phyloP scores from a whole-genome alignment of 352 stramenopile genomes.

The Phytophthora kernoviae region DNA sequence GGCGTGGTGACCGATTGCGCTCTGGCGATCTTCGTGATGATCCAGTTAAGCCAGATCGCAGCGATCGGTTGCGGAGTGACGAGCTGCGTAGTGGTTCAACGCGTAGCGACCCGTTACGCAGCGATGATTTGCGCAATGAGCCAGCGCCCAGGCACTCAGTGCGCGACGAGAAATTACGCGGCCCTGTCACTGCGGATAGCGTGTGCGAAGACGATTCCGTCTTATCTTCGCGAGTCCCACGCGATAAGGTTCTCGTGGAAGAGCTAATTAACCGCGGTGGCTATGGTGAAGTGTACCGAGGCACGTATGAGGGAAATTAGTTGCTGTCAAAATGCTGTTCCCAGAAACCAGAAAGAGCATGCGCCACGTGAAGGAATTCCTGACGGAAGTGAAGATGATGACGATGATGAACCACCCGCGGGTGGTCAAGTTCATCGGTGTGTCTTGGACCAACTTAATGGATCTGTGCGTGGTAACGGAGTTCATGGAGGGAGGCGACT shows the following conservation, averaged over 20 bases:
- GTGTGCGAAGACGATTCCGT: conserved; percentile 54
- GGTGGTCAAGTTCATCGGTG: conserved; percentile 60
- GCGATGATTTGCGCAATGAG: conserved; percentile 1
- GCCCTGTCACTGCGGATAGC: conserved; percentile 35
- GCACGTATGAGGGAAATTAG: conserved; percentile 34
- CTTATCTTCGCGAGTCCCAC: conserved; percentile 45
- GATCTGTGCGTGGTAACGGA: conserved; percentile 68
- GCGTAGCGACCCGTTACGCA: conserved; percentile 7
- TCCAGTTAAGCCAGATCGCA: conserved; percentile 9
- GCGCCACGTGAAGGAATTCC: conserved; percentile 46
- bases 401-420: conserved; percentile 43
- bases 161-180: conserved; percentile 26
- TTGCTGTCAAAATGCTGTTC: conserved; percentile 63
- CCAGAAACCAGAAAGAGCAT: conserved; percentile 45
- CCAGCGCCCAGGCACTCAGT: conserved; percentile 7
- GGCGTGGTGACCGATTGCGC: conserved; percentile 6
- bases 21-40: conserved; percentile 6
- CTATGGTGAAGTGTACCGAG: conserved; percentile 63
- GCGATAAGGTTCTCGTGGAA: conserved; percentile 41
- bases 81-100: conserved; percentile 12
- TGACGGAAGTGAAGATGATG: conserved; percentile 61
- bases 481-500: conserved; percentile 65
- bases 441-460: conserved; percentile 58
- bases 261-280: conserved; percentile 51
- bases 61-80: conserved; percentile 7